Percentiles rank a stretch among this genome's conserved stretches.
Conservation (phyloP, 805 yeast genomes). For the Jamesozyma gamospora region DNA sequence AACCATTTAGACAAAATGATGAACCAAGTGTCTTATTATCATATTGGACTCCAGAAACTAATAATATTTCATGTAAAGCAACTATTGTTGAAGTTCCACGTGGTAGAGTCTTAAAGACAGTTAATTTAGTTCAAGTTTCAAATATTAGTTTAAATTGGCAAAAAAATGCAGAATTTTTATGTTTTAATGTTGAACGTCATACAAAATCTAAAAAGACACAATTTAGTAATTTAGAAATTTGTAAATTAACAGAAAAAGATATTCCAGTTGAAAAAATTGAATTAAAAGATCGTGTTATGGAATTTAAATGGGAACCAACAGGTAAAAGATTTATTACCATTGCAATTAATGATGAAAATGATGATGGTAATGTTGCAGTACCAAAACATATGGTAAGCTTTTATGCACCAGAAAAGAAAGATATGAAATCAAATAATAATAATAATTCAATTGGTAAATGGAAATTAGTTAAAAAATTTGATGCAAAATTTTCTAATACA, state of each 20-base stretch:
- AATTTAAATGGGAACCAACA: slow-evolving; percentile 93
- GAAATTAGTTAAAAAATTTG: slow-evolving; percentile 48
- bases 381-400: slow-evolving; percentile 60
- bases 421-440: slow-evolving; percentile 38
- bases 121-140: slow-evolving; percentile 88
- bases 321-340: slow-evolving; percentile 79
- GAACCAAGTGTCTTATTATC: slow-evolving; percentile 61
- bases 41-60: slow-evolving; percentile 93
- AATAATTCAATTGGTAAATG: slow-evolving; percentile 35
- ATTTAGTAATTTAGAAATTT: slow-evolving; percentile 85
- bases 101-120: slow-evolving; percentile 74
- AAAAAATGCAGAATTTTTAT: slow-evolving; percentile 66
- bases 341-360: slow-evolving; percentile 44
- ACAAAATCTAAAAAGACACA: slow-evolving; percentile 89
- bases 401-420: slow-evolving; percentile 66
- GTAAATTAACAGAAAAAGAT: slow-evolving; percentile 77
- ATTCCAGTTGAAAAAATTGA: slow-evolving; percentile 93
- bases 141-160: slow-evolving; percentile 94
- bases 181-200: slow-evolving; percentile 95
- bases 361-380: slow-evolving; percentile 48
- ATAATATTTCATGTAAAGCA: slow-evolving; percentile 91
- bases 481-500: slow-evolving; percentile 58
- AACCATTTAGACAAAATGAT: slow-evolving; percentile 42
- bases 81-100: slow-evolving; percentile 81
- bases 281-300: slow-evolving; percentile 76